Base-by-base conservation (phyloP, 1,139 yeast species). In the Suhomyces maxii region DNA sequence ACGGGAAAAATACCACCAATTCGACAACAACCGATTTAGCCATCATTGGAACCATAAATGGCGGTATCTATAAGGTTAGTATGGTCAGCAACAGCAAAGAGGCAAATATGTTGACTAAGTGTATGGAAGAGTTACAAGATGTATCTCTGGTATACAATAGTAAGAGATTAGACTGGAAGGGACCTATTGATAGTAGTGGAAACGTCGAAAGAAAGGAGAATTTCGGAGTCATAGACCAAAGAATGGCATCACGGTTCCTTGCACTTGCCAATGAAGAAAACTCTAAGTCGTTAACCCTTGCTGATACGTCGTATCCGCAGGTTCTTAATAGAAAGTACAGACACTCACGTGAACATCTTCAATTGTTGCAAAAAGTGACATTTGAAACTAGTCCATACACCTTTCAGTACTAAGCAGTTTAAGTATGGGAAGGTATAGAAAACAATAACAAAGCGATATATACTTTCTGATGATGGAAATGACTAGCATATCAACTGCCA, bases 11-110 rank as follows among this genome's bases (percentile, higher is more conserved):
- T 5, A 7, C 23, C 1, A n/a, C 9, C 5, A 9, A n/a, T 6
- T 7, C 34, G 3, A 7, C 33, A 13, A 36, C 33, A 26, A 26
- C 32, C 10, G 37, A 30, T 3, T 39, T 55, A 14, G 68, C 61
- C 0, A 41, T 70, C 1, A 45, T 71, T 23, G 77, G 76, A 4
- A 73, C 77, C 0, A 62, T 63, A 1, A 60, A 60, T 51, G 79
- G 79, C 8, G 73, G 68, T 3, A 52, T 73, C 8, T 69, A 64
- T 46, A 43, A 51, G 31, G 26, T 59, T 9, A 39, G 47, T 35
- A 51, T 57, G 8, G 35, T 38, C 9, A 30, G 12, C 33, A 34
- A 30, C 3, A 8, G 41, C 33, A 42, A 43, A 14, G 25, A 36
- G 6, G 42, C 41, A 3, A 25, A 36, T n/a, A 30, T 23, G 13